phyloP scores from a whole-genome alignment of 768 basidiomycete species.

The Phylloporus sp. region DNA sequence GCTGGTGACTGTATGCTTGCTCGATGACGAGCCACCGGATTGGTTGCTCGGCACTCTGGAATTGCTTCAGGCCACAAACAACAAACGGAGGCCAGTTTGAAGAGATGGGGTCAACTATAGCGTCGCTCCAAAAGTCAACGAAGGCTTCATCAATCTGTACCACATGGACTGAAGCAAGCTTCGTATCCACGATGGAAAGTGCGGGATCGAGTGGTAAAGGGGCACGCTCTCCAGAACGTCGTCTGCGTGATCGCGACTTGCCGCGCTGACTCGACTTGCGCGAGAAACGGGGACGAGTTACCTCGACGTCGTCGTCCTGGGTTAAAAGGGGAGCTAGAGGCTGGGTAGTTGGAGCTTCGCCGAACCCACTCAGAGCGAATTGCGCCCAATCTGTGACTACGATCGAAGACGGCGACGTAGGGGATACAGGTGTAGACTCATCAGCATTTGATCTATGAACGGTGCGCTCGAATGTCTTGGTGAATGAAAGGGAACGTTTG shows the following conservation, averaged over 20 bases:
- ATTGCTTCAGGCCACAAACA: constrained; percentile 58
- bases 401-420: constrained; percentile 29
- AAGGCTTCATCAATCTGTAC: constrained; percentile 77
- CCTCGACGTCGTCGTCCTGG: constrained; percentile 61
- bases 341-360: constrained; percentile 30
- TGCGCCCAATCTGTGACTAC: constrained; percentile 54
- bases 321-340: constrained; percentile 55
- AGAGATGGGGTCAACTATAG: constrained; percentile 63
- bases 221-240: constrained; percentile 18
- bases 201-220: constrained; percentile 20
- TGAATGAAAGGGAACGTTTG: constrained; percentile 32
- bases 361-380: constrained; percentile 65
- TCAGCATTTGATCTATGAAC: constrained; percentile 9
- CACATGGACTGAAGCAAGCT: constrained; percentile 35
- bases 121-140: constrained; percentile 77
- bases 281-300: constrained; percentile 37
- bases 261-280: constrained; percentile 33
- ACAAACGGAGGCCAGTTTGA: constrained; percentile 64
- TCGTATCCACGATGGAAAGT: constrained; percentile 29
- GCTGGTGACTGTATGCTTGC: constrained; percentile 45
- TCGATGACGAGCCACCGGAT: constrained; percentile 68
- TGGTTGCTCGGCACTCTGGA: constrained; percentile 18
- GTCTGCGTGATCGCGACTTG: constrained; percentile 25
- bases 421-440: constrained; percentile 23
- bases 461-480: constrained; percentile 22